A percentile compares a stretch with the other conserved stretches of the same genome.
phyloP scores from a whole-genome alignment of 1,284 basidiomycete species.

The Sutorius eximius region DNA sequence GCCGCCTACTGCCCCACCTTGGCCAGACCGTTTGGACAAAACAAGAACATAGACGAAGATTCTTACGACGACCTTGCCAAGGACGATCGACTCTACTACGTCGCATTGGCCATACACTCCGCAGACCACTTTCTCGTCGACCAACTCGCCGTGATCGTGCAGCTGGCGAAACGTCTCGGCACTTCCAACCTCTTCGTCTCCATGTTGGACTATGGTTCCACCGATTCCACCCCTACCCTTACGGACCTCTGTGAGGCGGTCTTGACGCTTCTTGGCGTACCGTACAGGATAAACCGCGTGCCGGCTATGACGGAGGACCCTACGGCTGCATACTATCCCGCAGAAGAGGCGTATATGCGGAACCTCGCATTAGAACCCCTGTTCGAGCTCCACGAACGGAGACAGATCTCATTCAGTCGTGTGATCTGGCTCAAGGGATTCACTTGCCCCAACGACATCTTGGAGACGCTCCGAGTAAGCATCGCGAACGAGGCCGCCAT shows the following conservation, averaged over 20 bases:
- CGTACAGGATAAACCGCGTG: constrained; percentile 86
- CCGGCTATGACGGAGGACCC: constrained; percentile 88
- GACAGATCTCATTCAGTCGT: constrained; percentile 80
- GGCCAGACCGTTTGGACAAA: constrained; percentile 86
- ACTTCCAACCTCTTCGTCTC: constrained; percentile 89
- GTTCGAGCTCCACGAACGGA: constrained; percentile 73
- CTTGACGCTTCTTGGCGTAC: constrained; percentile 84
- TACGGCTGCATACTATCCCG: constrained; percentile 84
- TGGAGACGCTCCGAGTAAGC: constrained; percentile 90
- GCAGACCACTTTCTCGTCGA: constrained; percentile 97
- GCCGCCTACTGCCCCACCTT: constrained; percentile 92
- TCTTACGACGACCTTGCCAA: constrained; percentile 84
- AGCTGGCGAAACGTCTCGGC: constrained; percentile 86
- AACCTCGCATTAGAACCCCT: constrained; percentile 90
- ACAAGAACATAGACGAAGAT: constrained; percentile 78
- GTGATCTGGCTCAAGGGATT: constrained; percentile 98
- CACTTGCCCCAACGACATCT: constrained; percentile 93
- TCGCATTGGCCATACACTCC: constrained; percentile 91
- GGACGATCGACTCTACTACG: constrained; percentile 85
- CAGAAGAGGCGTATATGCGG: constrained; percentile 89
- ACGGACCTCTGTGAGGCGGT: constrained; percentile 92
- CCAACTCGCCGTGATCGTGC: constrained; percentile 93
- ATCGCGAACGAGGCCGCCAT: constrained; percentile 88
- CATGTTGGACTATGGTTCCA: constrained; percentile 92
- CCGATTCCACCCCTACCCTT: constrained; percentile 89